These are phyloP conservation scores for Ophiocordyceps camponoti-leonardi DNA, from an alignment of 2,329 filamentous ascomycete species.

Conservation along the genomic window DNA sequence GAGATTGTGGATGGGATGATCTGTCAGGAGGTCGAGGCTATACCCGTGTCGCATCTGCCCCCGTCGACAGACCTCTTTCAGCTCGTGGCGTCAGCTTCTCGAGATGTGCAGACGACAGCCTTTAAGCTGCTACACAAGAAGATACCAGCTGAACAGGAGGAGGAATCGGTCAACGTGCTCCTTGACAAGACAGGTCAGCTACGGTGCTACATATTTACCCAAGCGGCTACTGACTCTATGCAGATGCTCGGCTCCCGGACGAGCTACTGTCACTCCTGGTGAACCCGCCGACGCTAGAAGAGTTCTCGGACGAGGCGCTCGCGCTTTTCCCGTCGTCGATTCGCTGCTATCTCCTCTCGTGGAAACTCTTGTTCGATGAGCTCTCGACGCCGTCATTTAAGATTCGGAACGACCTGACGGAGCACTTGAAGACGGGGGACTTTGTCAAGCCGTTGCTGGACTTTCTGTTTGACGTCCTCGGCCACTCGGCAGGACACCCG, in stretches of 20 bases:
- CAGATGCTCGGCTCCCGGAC: slow-evolving; percentile 55
- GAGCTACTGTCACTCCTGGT: slow-evolving; percentile 73
- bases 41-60: slow-evolving; percentile 43
- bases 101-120: slow-evolving; percentile 60
- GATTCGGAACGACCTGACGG: slow-evolving; percentile 64
- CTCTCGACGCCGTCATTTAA: slow-evolving; percentile 65
- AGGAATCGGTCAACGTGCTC: slow-evolving; percentile 62
- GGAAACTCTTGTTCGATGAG: slow-evolving; percentile 80
- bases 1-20: slow-evolving; percentile 62
- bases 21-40: slow-evolving; percentile 46
- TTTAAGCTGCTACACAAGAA: slow-evolving; percentile 66
- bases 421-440: slow-evolving; percentile 59
- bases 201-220: not conserved
- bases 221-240: not conserved
- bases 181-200: slow-evolving; percentile 45
- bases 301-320: slow-evolving; percentile 46
- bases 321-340: slow-evolving; percentile 52
- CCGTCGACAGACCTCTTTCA: slow-evolving; percentile 56
- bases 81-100: slow-evolving; percentile 58
- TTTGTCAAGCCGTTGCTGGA: slow-evolving; percentile 53
- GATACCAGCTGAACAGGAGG: slow-evolving; percentile 63
- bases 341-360: slow-evolving; percentile 70
- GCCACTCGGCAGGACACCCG: slow-evolving; percentile 56
- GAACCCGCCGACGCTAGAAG: slow-evolving; percentile 56
- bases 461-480: slow-evolving; percentile 72